Evolutionary conservation across 2,329 filamentous ascomycete species (phyloP).

Genomic region (Colletotrichum siamense): DNA sequence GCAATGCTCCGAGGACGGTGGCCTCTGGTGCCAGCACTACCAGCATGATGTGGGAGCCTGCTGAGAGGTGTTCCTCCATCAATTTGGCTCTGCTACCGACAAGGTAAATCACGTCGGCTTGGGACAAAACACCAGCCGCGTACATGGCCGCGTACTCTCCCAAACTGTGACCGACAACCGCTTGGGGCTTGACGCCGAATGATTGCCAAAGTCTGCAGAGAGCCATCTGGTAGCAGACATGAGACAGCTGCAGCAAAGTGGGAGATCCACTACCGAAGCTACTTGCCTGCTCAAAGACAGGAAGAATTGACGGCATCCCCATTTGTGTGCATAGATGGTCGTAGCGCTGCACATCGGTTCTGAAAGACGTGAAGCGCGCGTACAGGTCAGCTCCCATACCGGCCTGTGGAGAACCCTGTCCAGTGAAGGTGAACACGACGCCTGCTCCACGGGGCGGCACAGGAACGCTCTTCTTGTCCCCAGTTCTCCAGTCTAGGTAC

Average conservation of each 20-base stretch:
- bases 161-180: slow-evolving; percentile 66
- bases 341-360: slow-evolving; percentile 60
- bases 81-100: slow-evolving; percentile 72
- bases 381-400: slow-evolving; percentile 56
- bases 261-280: not conserved
- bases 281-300: slow-evolving; percentile 46
- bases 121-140: slow-evolving; percentile 72
- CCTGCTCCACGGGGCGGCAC: slow-evolving; percentile 47
- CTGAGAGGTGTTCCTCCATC: slow-evolving; percentile 67
- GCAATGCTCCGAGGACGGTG: slow-evolving; percentile 59
- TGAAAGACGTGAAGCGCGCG: slow-evolving; percentile 50
- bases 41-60: slow-evolving; percentile 67
- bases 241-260: slow-evolving; percentile 56
- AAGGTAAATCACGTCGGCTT: slow-evolving; percentile 73
- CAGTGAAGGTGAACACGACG: slow-evolving; percentile 60
- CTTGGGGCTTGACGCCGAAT: slow-evolving; percentile 59
- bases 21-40: slow-evolving; percentile 53
- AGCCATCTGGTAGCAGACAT: slow-evolving; percentile 61
- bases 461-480: slow-evolving; percentile 42
- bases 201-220: slow-evolving; percentile 59
- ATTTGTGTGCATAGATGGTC: slow-evolving; percentile 54
- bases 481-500: slow-evolving; percentile 37
- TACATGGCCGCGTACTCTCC: slow-evolving; percentile 78
- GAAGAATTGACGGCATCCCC: slow-evolving; percentile 61
- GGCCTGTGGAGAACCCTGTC: slow-evolving; percentile 59